Evolutionary conservation across 805 yeast species (phyloP).

Genomic region (Kluyveromyces nonfermentans): DNA sequence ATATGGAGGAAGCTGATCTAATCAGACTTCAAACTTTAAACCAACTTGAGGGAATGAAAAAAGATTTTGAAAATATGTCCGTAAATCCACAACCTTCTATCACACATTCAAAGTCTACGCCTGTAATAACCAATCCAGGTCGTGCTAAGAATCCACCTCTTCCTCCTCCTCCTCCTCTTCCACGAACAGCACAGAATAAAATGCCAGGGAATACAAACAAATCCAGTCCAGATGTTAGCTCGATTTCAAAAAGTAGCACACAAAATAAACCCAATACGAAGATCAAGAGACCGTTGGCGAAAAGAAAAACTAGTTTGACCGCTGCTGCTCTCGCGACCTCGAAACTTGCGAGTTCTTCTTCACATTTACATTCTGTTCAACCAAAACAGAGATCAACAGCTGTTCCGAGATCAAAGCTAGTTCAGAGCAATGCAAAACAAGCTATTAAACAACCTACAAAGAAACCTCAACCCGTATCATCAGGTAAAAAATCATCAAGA

Average conservation of each 20-base stretch:
- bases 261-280: neutral
- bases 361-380: too few relatives aligned
- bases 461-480: neutral
- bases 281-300: neutral
- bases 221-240: neutral
- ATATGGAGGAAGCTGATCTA: conserved; percentile 12
- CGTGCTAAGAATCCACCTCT: neutral
- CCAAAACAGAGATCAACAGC: neutral
- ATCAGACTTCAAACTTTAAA: conserved; percentile 12
- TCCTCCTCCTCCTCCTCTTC: too few relatives aligned
- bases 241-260: neutral
- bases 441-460: neutral
- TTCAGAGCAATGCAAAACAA: neutral
- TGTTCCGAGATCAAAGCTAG: neutral
- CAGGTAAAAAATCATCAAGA: neutral
- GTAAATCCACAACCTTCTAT: conserved; percentile 3
- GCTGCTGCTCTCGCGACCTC: neutral
- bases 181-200: neutral
- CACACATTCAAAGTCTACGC: conserved; percentile 14
- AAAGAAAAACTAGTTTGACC: neutral
- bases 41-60: conserved; percentile 10
- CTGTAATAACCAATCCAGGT: conserved; percentile 6
- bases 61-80: conserved; percentile 6
- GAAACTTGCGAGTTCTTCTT: neutral
- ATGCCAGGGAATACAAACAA: neutral